Conservation (phyloP, 106 monocot genomes). For the Hemerocallis citrina region DNA sequence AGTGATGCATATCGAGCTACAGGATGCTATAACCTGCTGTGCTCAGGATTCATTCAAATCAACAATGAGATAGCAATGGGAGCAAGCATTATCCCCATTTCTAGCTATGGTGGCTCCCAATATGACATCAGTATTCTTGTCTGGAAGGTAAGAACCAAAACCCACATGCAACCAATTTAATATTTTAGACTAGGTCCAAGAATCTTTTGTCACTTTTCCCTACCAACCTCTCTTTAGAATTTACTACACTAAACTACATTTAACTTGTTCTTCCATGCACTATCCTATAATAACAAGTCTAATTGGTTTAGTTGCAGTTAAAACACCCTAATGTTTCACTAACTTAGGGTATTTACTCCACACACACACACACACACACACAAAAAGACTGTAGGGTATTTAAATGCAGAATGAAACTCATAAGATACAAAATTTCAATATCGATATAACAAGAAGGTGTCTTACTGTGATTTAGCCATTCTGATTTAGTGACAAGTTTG, state of each 20-base stretch:
- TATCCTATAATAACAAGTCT: too few relatives aligned
- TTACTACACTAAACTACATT: too few relatives aligned
- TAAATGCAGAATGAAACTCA: background rate
- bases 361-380: too few relatives aligned
- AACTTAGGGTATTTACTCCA: too few relatives aligned
- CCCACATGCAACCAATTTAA: background rate
- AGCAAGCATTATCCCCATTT: constrained; percentile 70
- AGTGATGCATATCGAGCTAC: constrained; percentile 87
- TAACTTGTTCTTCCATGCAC: too few relatives aligned
- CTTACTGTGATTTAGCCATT: too few relatives aligned
- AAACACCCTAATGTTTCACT: too few relatives aligned
- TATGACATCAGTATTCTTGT: constrained; percentile 77
- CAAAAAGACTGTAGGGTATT: too few relatives aligned
- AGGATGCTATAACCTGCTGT: constrained; percentile 83
- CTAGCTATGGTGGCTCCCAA: constrained; percentile 52
- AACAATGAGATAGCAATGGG: constrained; percentile 83
- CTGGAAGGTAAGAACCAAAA: constrained; percentile 47
- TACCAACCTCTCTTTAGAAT: too few relatives aligned
- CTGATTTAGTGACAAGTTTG: too few relatives aligned
- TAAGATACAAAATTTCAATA: background rate
- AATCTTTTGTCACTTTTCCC: background rate
- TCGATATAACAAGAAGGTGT: too few relatives aligned
- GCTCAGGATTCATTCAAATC: constrained; percentile 81
- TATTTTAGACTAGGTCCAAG: background rate
- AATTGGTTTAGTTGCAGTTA: too few relatives aligned